Evolutionary conservation across 2,329 filamentous ascomycete genomes (phyloP).

Genomic region (Xylaria sp.): DNA sequence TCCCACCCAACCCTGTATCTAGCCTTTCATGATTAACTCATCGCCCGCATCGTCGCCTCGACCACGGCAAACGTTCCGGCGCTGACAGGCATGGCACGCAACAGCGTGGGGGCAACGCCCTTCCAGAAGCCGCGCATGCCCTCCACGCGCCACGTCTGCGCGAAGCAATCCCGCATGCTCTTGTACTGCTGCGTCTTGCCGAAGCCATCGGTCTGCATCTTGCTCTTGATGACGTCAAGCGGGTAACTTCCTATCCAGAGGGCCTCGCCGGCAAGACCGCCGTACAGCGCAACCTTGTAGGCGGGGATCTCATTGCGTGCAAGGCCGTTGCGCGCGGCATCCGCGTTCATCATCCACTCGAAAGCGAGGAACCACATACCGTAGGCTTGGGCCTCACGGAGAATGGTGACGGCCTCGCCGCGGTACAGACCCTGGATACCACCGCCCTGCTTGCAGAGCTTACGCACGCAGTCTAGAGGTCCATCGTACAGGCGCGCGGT

Average conservation of each 20-base stretch:
- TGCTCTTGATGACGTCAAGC: slow-evolving; percentile 96
- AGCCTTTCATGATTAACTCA: slow-evolving; percentile 36
- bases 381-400: slow-evolving; percentile 90
- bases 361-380: slow-evolving; percentile 93
- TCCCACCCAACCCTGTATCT: background rate
- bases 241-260: slow-evolving; percentile 93
- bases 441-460: slow-evolving; percentile 59
- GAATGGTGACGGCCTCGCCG: slow-evolving; percentile 76
- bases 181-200: slow-evolving; percentile 64
- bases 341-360: slow-evolving; percentile 92
- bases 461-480: slow-evolving; percentile 83
- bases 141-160: slow-evolving; percentile 70
- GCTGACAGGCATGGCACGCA: slow-evolving; percentile 95
- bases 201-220: slow-evolving; percentile 98
- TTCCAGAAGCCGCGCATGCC: slow-evolving; percentile 88
- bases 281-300: slow-evolving; percentile 86
- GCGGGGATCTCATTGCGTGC: slow-evolving; percentile 72
- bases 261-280: slow-evolving; percentile 86
- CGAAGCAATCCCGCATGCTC: slow-evolving; percentile 85
- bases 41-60: slow-evolving; percentile 59
- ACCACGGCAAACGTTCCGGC: slow-evolving; percentile 94
- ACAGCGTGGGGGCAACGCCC: slow-evolving; percentile 80
- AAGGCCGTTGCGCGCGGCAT: slow-evolving; percentile 71
- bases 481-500: slow-evolving; percentile 71
- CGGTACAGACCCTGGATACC: slow-evolving; percentile 75